phyloP scores from a whole-genome alignment of 2,329 filamentous ascomycete species.

The Madurella fahalii region DNA sequence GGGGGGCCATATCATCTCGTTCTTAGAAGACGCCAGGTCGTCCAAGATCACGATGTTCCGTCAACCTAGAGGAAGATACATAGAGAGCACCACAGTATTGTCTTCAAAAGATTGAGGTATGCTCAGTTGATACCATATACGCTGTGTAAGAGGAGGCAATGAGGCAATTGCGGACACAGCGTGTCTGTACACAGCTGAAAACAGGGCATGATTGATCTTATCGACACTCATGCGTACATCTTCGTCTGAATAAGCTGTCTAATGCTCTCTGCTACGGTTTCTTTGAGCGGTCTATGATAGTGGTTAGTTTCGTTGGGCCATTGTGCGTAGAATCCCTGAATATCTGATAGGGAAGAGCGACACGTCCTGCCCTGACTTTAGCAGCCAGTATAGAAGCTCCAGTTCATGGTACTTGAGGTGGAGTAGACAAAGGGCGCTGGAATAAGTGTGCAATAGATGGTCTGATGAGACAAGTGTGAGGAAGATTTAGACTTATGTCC shows the following conservation, averaged over 20 bases:
- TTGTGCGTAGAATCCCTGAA: conserved; percentile 1
- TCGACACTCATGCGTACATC: conserved; percentile 4
- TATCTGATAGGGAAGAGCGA: conserved; percentile 10
- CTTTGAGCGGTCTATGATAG: conserved; percentile 8
- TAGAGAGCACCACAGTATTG: conserved; percentile 14
- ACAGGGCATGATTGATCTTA: conserved; percentile 11
- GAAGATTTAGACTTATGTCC: too few relatives aligned
- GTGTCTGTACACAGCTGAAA: conserved; percentile 8
- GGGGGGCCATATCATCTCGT: conserved; percentile 3
- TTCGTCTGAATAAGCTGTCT: conserved; percentile 15
- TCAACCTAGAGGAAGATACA: conserved; percentile 21
- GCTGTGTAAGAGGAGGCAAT: not conserved
- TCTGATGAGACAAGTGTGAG: too few relatives aligned
- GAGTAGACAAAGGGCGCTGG: too few relatives aligned
- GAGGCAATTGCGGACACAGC: not conserved
- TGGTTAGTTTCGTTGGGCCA: conserved; percentile 17
- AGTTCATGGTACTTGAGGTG: not conserved
- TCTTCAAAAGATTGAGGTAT: conserved; percentile 12
- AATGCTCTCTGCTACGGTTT: conserved; percentile 12
- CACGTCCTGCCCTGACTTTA: conserved; percentile 10
- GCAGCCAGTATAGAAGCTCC: not conserved
- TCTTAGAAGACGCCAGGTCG: conserved; percentile 14
- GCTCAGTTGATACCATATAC: conserved; percentile 15
- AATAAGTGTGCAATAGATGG: too few relatives aligned
- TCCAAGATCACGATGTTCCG: conserved; percentile 12